Evolutionary conservation across 176 grass and related monocot genomes (phyloP), one percentile per base, ranked within the genome.

Genomic region (Alopecurus myosuroides): DNA sequence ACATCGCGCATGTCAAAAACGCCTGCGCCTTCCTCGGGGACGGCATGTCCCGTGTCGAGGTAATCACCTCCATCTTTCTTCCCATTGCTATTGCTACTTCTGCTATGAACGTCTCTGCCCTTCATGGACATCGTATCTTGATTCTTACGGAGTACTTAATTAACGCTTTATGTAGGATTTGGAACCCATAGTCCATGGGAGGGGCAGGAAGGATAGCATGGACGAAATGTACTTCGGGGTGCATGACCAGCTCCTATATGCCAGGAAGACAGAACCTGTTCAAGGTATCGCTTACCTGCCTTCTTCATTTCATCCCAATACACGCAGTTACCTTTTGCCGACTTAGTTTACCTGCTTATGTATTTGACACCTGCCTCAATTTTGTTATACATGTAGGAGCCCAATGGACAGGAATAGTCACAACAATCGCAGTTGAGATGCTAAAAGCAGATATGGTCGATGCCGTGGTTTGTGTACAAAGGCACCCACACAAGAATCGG

Each of bases 391-490:
- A 76, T 86, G 26, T 91, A 94, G 95, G 90, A 87, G 95, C 95
- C 61, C 95, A 95, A 62, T 98, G 89, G 95, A 98, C 92, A 9
- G 90, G 95, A 88, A 93, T 95, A 84, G 91, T 98, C 76, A 95
- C 92, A 60, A 93, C 95, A 63, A 94, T 98, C 71, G 92, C 95
- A 31, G 88, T 95, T 76, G 95, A 95, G 92, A 98, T 98, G 95
- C 85, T 95, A 52, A 95, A 95, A 85, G 76, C 95, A 82, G 85
- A 98, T 33, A 82, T 98, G 87, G 95, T 98, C 1, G 92, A 94
- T 86, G 92, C 91, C 77, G 95, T 98, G 78, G 70, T 98, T 91
- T 98, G 95, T 86, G 95, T 98, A 82, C 92, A 98, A 85, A 98
- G 92, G 95, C 94, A 88, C 74, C 81, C 84, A 69, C 67, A 80